phyloP scores from a whole-genome alignment of 1,139 yeast species.

The Suhomyces coccinellae region DNA sequence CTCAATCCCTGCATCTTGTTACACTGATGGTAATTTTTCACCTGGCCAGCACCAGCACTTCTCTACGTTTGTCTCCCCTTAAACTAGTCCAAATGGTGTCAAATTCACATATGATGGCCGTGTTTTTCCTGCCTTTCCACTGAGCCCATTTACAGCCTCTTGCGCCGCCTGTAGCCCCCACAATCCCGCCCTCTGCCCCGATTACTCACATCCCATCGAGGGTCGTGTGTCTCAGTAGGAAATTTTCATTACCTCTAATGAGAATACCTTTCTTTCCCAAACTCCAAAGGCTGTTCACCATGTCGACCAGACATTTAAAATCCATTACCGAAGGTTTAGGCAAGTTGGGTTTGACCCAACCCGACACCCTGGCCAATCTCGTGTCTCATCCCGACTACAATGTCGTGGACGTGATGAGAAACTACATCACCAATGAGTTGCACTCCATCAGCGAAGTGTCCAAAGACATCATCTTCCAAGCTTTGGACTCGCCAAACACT shows the following conservation, averaged over 20 bases:
- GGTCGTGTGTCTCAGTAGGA: conserved; percentile 8
- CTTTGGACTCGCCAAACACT: conserved; percentile 84
- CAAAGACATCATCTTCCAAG: conserved; percentile 68
- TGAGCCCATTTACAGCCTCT: not conserved
- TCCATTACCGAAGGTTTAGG: conserved; percentile 38
- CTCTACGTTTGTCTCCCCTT: too few species aligned
- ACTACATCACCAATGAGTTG: conserved; percentile 81
- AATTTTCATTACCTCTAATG: conserved; percentile 9
- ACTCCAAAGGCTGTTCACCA: conserved; percentile 11
- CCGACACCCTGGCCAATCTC: conserved; percentile 17
- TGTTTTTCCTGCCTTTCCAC: too few species aligned
- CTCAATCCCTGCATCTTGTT: not conserved
- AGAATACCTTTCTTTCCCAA: conserved; percentile 7
- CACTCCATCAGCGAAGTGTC: conserved; percentile 73
- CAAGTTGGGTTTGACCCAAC: conserved; percentile 38
- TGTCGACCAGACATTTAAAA: conserved; percentile 10
- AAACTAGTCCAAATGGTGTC: too few species aligned
- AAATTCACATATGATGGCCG: too few species aligned
- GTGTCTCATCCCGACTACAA: conserved; percentile 69
- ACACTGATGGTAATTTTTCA: too few species aligned
- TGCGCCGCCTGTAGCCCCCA: not conserved
- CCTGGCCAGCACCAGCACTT: too few species aligned
- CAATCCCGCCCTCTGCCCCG: not conserved
- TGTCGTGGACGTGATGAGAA: conserved; percentile 81
- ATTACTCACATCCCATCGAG: conserved; percentile 3